Base-by-base conservation (phyloP, 371 early-diverging fungal species). In the Vairimorpha ceranae region DNA sequence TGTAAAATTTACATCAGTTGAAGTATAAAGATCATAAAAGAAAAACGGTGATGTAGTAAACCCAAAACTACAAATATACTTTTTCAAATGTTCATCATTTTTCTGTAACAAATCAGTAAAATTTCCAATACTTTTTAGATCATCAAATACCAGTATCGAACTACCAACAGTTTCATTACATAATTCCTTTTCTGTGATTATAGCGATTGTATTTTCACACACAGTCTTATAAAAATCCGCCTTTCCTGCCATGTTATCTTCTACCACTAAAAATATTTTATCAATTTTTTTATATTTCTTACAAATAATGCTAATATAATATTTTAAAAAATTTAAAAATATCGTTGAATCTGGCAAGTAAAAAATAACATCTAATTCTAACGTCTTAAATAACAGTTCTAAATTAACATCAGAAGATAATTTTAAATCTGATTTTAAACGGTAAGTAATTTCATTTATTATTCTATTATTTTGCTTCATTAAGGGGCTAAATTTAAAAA, bases 281-380 rank as follows among this genome's bases (percentile, higher is more conserved):
- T 48, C n/a, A n/a, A 48, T 48, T 21, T 48, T 48, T n/a, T n/a
- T 48, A n/a, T 48, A 48, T n/a, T 48, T 21, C n/a, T 48, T 6
- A n/a, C 6, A 4, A n/a, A 48, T 14, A 12, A 21, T 48, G 14
- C 21, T 48, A 48, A 4, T 4, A 21, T 48, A 48, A 48, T n/a
- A 10, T 48, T 48, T 48, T 48, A 48, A n/a, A 21, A 48, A 48
- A 4, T 48, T n/a, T 10, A 21, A n/a, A 48, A 48, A n/a, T 10
- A 48, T n/a, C 6, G 3, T n/a, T 4, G 48, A n/a, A n/a, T 48
- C 48, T 10, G 48, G 48, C n/a, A n/a, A 10, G 21, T 48, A 48
- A 48, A 48, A 48, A 4, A 48, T 48, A 48, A 48, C 48, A 48
- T 48, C 48, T 12, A n/a, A 48, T n/a, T 48, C 48, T n/a, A 48